Percentiles rank a stretch among this genome's conserved stretches.
These are phyloP conservation scores for Fusarium denticulatum DNA, from an alignment of 2,329 filamentous ascomycete species.

Conservation along the genomic window DNA sequence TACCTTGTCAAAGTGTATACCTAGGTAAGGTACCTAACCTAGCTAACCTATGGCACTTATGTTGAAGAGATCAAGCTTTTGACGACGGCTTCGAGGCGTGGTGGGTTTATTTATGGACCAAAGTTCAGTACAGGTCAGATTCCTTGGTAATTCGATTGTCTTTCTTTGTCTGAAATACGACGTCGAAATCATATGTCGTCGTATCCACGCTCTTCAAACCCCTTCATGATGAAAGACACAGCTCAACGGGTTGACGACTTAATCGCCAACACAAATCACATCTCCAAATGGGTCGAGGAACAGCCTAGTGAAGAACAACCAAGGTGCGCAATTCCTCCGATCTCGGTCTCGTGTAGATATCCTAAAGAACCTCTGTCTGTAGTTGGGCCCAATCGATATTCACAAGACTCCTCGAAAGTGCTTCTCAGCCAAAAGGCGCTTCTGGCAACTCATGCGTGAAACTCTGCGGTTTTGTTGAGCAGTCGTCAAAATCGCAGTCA, in stretches of 20 bases:
- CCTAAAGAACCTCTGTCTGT: conserved; percentile 33
- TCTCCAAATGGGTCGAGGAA: conserved; percentile 56
- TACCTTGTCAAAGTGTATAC: not conserved
- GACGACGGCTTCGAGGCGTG: conserved; percentile 14
- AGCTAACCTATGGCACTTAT: conserved; percentile 11
- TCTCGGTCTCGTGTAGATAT: conserved; percentile 26
- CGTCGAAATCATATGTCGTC: not conserved
- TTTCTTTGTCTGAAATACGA: not conserved
- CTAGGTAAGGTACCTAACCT: not conserved
- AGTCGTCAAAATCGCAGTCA: conserved; percentile 62
- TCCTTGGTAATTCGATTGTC: not conserved
- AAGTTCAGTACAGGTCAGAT: not conserved
- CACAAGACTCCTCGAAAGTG: conserved; percentile 57
- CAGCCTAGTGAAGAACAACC: conserved; percentile 48
- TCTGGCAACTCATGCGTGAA: conserved; percentile 67
- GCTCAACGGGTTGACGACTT: conserved; percentile 45
- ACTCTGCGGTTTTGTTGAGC: conserved; percentile 70
- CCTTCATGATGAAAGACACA: conserved; percentile 37
- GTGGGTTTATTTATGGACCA: not conserved
- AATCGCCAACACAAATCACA: conserved; percentile 50
- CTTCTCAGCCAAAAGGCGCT: conserved; percentile 63
- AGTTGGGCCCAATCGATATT: conserved; percentile 56
- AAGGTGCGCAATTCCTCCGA: conserved; percentile 47
- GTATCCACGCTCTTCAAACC: not conserved
- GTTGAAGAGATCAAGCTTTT: not conserved